Percentiles rank a stretch among this genome's conserved stretches.
phyloP scores from a whole-genome alignment of 345 rosid species.

The Sonneratia alba region DNA sequence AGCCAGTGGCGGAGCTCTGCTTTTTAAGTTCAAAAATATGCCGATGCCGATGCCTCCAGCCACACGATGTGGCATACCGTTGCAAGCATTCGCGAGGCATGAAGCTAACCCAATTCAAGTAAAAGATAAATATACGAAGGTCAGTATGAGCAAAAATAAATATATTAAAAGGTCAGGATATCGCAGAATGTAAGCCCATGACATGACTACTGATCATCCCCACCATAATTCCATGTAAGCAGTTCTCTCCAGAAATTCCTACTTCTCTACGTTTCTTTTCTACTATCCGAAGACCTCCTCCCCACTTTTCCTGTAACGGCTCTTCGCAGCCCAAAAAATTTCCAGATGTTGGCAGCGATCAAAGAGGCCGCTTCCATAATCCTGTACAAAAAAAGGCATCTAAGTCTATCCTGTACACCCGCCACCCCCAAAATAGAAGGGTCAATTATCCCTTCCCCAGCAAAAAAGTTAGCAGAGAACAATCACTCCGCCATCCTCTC shows the following conservation, averaged over 20 bases:
- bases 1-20: too few species aligned
- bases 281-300: not conserved
- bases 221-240: not conserved
- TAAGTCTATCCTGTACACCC: not conserved
- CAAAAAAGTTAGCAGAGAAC: conserved; percentile 10
- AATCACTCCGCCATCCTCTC: conserved; percentile 16
- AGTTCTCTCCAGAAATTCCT: not conserved
- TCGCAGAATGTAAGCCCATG: not conserved
- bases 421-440: not conserved
- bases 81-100: not conserved
- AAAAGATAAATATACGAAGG: not conserved
- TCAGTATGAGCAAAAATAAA: not conserved
- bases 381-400: conserved; percentile 1
- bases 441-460: not conserved
- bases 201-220: not conserved
- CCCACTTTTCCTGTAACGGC: not conserved
- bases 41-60: not conserved
- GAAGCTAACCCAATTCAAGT: not conserved
- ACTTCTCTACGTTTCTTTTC: not conserved
- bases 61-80: not conserved
- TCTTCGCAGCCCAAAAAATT: conserved; percentile 9
- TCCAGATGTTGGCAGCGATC: conserved; percentile 9
- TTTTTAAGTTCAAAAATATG: not conserved
- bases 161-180: too few species aligned
- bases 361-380: conserved; percentile 3